Evolutionary conservation across 1,139 yeast species (phyloP), one percentile per base, ranked within the genome.

Genomic region (Kodamaea alishanica): DNA sequence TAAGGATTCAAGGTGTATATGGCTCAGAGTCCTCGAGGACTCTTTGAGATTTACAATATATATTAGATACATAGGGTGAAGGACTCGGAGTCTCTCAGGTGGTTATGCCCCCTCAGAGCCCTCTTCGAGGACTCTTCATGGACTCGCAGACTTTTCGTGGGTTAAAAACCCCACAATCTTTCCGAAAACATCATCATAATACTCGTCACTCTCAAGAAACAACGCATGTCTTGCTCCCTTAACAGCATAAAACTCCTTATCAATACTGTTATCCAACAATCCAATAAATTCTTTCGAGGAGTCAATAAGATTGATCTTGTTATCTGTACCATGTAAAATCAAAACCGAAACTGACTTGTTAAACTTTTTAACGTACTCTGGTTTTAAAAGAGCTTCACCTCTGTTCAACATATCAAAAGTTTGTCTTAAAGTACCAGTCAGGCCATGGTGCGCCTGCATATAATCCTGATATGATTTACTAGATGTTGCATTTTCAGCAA

Each of bases 391-490:
- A 28, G 63, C 61, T 49, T 70, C 69, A 8, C 94, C 94, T 40
- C 95, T 70, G 20, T 56, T 60, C 34, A 87, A 56, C 72, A 87
- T 82, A 48, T 83, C 96, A 55, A 77, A 61, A 45, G 82, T 60
- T 40, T 64, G 69, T 32, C 63, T 51, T 34, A 64, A 56, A 6
- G 72, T 52, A 6, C 75, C 75, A 47, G 73, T 66, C 52, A 73
- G 75, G 25, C 52, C 51, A 43, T 69, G 75, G 38, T 65, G 60
- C 7, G 49, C 46, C 11, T 55, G 52, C 37, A 82, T 55, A 48
- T 67, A 80, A 3, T 73, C 54, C 30, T 58, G 56, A 71, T 79
- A 77, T 35, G 58, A 58, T 30, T 64, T 56, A 55, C 84, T 79
- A 27, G 76, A 65, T 2, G 92, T 79, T 40, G 87, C 54, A 46